Evolutionary conservation across 2,329 filamentous ascomycete genomes (phyloP), one percentile per base, ranked within the genome.

Genomic region (Pseudogymnoascus sp.): DNA sequence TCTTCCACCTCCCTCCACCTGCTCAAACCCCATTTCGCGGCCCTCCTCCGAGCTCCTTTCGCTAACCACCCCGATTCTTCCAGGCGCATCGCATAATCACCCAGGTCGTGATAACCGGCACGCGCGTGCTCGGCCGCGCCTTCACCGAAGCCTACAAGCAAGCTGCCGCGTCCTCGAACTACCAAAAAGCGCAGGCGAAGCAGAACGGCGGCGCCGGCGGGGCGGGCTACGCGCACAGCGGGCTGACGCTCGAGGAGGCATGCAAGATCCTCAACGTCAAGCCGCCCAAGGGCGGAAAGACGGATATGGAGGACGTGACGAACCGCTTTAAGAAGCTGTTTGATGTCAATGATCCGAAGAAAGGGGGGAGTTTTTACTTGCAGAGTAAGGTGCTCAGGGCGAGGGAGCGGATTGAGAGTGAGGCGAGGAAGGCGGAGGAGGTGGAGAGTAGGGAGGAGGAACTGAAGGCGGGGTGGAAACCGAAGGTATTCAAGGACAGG

Each of bases 221-320:
- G 8, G 70, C 77, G 59, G 33, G 17, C 17, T 82, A 82, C 67
- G 81, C 82, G 64, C 81, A 63, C 69, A 84, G 84, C 4, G 90
- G 92, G 72, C 88, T 97, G 76, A 94, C 92, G 7, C 86, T 99
- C 70, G 91, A 96, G 68, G 94, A 99, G 80, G 94, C 94, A 60
- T 97, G 92, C 84, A 90, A 92, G 77, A 97, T 99, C 72, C 84
- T 99, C 65, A 96, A 99, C 74, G 92, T 99, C 68, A 90, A 93
- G 74, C 90, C 92, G 37, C 92, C 93, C 1, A 84, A 88, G 73
- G 84, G 81, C 64, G 91, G 90, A 50, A 82, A 91, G 72, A 82
- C 87, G 63, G 89, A 92, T 72, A 79, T 92, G 73, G 89, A 92
- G 69, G 82, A 88, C 66, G 86, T 96, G 61, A 87, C 89, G 76